Base-by-base conservation (phyloP, 768 basidiomycete genomes). In the Gymnopilus dilepis region DNA sequence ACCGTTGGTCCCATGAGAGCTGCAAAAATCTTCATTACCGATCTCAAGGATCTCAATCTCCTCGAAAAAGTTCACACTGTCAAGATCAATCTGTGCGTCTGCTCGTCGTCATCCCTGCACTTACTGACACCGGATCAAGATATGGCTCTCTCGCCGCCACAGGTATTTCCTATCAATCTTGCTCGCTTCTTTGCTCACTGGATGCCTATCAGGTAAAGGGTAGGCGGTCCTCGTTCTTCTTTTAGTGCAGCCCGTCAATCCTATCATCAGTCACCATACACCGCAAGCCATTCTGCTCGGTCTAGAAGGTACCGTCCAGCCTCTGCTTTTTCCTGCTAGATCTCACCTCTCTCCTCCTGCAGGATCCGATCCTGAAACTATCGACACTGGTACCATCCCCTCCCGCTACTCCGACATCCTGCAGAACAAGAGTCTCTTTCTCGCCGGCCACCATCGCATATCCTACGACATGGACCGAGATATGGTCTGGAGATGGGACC, bases 131-230 rank as follows among this genome's bases (percentile, higher is more conserved):
- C 41, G 50, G 33, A 58, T 48, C 48, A 60, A 94, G 92, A 53
- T 96, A 97, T 73, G 96, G 96, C 28, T 94, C 92, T 7, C 81
- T 98, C 31, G 95, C 97, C 3, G 96, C 97, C 6, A 98, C 97
- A 68, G 95, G 90, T 88, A 59, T 17, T 55, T 31, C 5, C 55
- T 30, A 17, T 51, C 41, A 15, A 17, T 56, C 42, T 30, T 54
- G 64, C 54, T 40, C 58, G 53, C 31, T 11, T 38, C 13, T 24
- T 55, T 33, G 33, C 15, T 41, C 15, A 58, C 12, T 28, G 28
- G 19, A 21, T 28, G 34, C 37, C 22, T 59, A 28, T 45, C 61
- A 91, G 91, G 92, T 41, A 92, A 91, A 84, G 91, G 92, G 92
- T 91, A 74, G 45, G 82, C 68, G 9, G 67, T 52, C 50, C 24